Conservation (phyloP, 2,329 filamentous ascomycete genomes). For the Cladosporium sp. region DNA sequence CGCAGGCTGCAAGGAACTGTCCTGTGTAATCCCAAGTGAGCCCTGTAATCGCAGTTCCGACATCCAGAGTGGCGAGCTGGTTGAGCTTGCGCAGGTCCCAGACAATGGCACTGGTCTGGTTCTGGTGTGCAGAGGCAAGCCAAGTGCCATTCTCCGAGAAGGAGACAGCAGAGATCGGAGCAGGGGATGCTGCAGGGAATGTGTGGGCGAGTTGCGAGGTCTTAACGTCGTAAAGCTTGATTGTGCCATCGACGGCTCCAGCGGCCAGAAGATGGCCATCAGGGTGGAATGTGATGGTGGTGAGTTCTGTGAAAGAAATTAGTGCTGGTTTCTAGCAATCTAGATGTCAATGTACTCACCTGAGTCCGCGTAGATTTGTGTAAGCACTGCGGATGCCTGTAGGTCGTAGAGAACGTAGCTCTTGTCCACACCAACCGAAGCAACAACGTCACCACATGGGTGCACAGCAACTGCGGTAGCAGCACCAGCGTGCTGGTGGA, state of each 20-base stretch:
- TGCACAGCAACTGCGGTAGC: conserved; percentile 77
- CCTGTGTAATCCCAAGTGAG: conserved; percentile 93
- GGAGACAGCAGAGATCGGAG: conserved; percentile 70
- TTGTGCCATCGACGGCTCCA: conserved; percentile 74
- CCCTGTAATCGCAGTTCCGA: conserved; percentile 72
- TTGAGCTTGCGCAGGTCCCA: conserved; percentile 90
- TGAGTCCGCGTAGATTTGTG: conserved; percentile 76
- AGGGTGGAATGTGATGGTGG: conserved; percentile 83
- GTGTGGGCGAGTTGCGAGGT: conserved; percentile 73
- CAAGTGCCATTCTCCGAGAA: conserved; percentile 98
- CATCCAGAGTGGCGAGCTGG: conserved; percentile 80
- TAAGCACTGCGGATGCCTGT: conserved; percentile 63
- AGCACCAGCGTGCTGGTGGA: conserved; percentile 80
- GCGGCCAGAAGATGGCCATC: conserved; percentile 93
- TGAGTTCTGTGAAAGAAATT: conserved; percentile 59
- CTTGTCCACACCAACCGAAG: conserved; percentile 88
- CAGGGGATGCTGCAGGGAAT: conserved; percentile 57
- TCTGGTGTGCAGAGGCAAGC: conserved; percentile 80
- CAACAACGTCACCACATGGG: conserved; percentile 77
- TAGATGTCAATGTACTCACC: conserved; percentile 51
- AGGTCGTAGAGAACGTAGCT: conserved; percentile 90
- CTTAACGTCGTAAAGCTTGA: conserved; percentile 87
- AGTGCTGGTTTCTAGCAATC: conserved; percentile 24
- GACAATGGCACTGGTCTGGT: conserved; percentile 75
- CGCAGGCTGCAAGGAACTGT: conserved; percentile 83